Evolutionary conservation across 495 filamentous ascomycete species (phyloP).

Genomic region (Penicillium fimorum): DNA sequence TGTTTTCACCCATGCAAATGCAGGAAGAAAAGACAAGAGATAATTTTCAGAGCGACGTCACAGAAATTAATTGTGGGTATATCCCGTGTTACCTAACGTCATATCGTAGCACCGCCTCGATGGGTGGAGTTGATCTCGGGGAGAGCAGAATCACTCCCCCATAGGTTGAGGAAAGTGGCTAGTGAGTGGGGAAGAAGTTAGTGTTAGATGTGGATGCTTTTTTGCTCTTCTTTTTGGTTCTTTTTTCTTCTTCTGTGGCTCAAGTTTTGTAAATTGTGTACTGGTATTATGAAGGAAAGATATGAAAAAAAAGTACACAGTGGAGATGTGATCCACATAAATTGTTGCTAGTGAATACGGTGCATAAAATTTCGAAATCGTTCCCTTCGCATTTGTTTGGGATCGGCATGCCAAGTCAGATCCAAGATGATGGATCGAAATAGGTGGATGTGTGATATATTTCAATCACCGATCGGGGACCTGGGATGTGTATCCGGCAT

Average conservation of each 20-base stretch:
- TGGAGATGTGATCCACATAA: constrained; percentile 7
- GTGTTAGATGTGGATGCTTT: background rate
- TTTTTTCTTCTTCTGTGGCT: background rate
- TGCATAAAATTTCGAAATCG: background rate
- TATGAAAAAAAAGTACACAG: background rate
- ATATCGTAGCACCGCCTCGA: constrained; percentile 11
- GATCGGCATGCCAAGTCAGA: constrained; percentile 5
- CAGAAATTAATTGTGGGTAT: background rate
- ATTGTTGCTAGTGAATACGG: background rate
- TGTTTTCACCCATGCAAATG: background rate
- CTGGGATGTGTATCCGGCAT: background rate
- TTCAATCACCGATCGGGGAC: background rate
- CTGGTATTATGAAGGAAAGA: background rate
- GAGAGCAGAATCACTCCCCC: constrained; percentile 1
- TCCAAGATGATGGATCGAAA: constrained; percentile 4
- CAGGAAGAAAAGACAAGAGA: background rate
- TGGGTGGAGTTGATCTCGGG: constrained; percentile 9
- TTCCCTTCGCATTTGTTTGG: constrained; percentile 2
- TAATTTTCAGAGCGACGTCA: background rate
- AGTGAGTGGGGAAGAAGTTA: background rate
- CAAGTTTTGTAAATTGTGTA: background rate
- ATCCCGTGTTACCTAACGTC: constrained; percentile 7
- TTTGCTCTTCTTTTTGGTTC: background rate
- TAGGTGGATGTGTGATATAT: constrained; percentile 1
- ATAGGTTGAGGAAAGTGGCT: constrained; percentile 8